A percentile compares a stretch with the other conserved stretches of the same genome.
Conservation (phyloP, 371 early-diverging fungal genomes). For the Batkoa obscura region DNA sequence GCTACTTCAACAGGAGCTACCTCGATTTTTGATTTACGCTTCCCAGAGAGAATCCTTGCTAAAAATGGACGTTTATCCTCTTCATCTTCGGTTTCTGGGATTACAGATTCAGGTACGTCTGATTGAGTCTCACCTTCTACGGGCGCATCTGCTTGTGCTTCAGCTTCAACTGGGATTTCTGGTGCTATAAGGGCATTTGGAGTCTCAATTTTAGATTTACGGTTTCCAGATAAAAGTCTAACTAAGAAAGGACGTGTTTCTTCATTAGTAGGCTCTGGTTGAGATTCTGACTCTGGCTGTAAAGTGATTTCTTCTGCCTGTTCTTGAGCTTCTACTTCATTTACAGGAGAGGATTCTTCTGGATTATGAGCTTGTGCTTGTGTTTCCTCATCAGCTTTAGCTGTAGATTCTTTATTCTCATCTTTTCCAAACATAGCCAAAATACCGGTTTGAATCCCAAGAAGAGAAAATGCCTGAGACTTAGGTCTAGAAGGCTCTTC, state of each 20-base stretch:
- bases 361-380: not conserved
- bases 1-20: not conserved
- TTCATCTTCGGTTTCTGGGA: not conserved
- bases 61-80: constrained; percentile 2
- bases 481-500: not conserved
- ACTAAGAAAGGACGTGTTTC: constrained; percentile 4
- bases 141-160: not conserved
- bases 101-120: not conserved
- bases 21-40: not conserved
- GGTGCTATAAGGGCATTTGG: not conserved
- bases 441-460: no score
- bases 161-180: not conserved
- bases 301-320: not conserved
- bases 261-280: not conserved
- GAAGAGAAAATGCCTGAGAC: no score
- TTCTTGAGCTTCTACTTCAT: not conserved
- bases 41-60: constrained; percentile 1
- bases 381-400: not conserved
- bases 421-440: no score
- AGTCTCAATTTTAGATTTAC: not conserved
- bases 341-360: not conserved
- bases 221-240: constrained; percentile 1
- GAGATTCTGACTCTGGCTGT: not conserved
- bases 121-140: not conserved
- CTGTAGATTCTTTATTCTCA: not conserved